A percentile compares a stretch with the other conserved stretches of the same genome.
These are phyloP conservation scores for Gossypium raimondii DNA, from an alignment of 345 rosid genomes.

Conservation along the genomic window DNA sequence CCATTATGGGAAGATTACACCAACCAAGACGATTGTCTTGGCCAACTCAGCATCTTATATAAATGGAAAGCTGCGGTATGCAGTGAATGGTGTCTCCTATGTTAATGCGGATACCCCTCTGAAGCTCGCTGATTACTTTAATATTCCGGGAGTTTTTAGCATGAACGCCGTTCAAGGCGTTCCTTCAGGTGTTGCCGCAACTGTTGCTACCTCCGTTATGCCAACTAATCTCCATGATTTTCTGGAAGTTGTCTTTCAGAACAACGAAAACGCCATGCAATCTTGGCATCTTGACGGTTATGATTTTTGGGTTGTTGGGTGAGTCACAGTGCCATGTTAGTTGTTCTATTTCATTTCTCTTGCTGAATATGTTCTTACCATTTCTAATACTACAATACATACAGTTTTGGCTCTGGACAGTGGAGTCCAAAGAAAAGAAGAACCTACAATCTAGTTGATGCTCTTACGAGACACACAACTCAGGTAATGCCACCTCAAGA, in stretches of 20 bases:
- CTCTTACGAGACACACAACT: conserved; percentile 74
- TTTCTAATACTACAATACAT: neutral
- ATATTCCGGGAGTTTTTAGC: conserved; percentile 64
- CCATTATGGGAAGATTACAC: conserved; percentile 65
- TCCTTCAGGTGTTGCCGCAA: conserved; percentile 47
- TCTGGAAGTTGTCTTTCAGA: conserved; percentile 70
- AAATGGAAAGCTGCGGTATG: conserved; percentile 72
- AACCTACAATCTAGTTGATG: conserved; percentile 67
- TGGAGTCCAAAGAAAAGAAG: conserved; percentile 54
- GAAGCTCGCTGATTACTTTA: conserved; percentile 78
- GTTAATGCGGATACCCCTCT: conserved; percentile 72
- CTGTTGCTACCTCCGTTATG: conserved; percentile 60
- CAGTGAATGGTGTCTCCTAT: conserved; percentile 68
- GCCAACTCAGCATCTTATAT: conserved; percentile 68
- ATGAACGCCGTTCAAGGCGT: conserved; percentile 40
- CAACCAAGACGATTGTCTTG: conserved; percentile 52
- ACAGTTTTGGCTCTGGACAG: conserved; percentile 71
- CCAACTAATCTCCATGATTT: conserved; percentile 55
- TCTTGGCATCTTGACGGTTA: conserved; percentile 98
- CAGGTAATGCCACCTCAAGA: conserved; percentile 42
- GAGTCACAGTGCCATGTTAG: conserved; percentile 21
- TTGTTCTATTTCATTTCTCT: neutral
- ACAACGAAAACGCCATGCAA: conserved; percentile 59
- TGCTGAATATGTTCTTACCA: conserved; percentile 12
- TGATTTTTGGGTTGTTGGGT: conserved; percentile 93